Evolutionary conservation across 768 basidiomycete species (phyloP).

Genomic region (Mycena venus): DNA sequence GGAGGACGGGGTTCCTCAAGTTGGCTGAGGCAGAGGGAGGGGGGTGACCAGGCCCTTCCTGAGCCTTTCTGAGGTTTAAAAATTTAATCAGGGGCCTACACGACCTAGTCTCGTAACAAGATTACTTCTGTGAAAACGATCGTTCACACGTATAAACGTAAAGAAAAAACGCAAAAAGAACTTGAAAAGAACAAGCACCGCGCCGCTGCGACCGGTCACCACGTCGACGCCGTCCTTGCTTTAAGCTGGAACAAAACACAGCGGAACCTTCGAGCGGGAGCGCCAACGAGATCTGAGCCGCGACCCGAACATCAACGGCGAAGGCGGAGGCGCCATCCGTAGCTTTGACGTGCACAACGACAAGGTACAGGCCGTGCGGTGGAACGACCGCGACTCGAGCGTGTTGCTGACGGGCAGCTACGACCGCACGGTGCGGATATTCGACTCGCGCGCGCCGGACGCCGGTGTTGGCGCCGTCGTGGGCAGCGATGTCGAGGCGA

Average conservation of each 20-base stretch:
- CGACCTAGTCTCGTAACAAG: too few relatives aligned
- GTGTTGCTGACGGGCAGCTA: constrained; percentile 94
- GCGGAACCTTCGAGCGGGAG: constrained; percentile 91
- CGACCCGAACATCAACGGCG: constrained; percentile 64
- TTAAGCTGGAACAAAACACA: constrained; percentile 94
- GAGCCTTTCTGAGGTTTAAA: too few relatives aligned
- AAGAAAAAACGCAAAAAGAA: constrained; percentile 98
- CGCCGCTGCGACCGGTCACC: constrained; percentile 71
- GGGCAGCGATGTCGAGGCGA: constrained; percentile 93
- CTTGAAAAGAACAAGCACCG: constrained; percentile 79
- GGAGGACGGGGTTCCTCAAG: too few relatives aligned
- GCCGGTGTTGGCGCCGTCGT: constrained; percentile 87
- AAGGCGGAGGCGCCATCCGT: constrained; percentile 77
- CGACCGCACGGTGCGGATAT: constrained; percentile 94
- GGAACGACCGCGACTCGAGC: constrained; percentile 91
- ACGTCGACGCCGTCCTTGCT: constrained; percentile 94
- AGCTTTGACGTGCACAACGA: constrained; percentile 91
- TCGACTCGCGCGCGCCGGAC: constrained; percentile 89
- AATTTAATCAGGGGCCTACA: too few relatives aligned
- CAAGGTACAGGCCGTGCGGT: constrained; percentile 96
- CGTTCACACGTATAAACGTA: too few relatives aligned
- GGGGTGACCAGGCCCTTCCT: too few relatives aligned
- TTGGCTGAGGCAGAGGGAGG: too few relatives aligned
- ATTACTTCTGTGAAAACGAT: too few relatives aligned
- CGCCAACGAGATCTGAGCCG: constrained; percentile 95